Percentiles rank a stretch among this genome's conserved stretches.
These are phyloP conservation scores for Alloteropsis semialata DNA, from an alignment of 176 grass and related monocot species.

Conservation along the genomic window DNA sequence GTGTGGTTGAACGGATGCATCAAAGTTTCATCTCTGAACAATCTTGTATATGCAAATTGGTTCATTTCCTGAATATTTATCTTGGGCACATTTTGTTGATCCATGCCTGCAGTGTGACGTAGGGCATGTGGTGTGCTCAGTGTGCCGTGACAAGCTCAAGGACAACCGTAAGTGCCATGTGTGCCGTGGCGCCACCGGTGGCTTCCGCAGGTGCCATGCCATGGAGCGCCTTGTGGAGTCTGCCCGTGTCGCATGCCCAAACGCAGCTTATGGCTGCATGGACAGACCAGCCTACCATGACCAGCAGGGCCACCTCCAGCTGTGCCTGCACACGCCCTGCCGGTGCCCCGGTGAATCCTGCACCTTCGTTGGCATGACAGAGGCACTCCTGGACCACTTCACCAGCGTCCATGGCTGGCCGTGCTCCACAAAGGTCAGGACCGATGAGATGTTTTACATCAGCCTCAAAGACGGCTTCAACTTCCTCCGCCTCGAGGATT, in stretches of 20 bases:
- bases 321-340: neutral
- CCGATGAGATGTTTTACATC: neutral
- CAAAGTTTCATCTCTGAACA: too few species aligned
- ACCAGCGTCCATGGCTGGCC: neutral
- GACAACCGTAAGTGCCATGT: neutral
- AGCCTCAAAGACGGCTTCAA: neutral
- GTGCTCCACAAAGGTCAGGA: neutral
- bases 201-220: neutral
- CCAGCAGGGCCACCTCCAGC: neutral
- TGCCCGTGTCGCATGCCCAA: neutral
- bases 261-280: neutral
- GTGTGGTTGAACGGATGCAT: too few species aligned
- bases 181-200: neutral
- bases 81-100: too few species aligned
- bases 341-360: neutral
- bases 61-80: too few species aligned
- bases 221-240: neutral
- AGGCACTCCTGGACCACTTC: neutral
- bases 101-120: neutral
- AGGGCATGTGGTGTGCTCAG: neutral
- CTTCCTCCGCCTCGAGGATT: neutral
- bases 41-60: too few species aligned
- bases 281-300: neutral
- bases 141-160: neutral
- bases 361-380: neutral